Evolutionary conservation across 495 filamentous ascomycete genomes (phyloP).

Genomic region (Beverwykella pulmonaria): DNA sequence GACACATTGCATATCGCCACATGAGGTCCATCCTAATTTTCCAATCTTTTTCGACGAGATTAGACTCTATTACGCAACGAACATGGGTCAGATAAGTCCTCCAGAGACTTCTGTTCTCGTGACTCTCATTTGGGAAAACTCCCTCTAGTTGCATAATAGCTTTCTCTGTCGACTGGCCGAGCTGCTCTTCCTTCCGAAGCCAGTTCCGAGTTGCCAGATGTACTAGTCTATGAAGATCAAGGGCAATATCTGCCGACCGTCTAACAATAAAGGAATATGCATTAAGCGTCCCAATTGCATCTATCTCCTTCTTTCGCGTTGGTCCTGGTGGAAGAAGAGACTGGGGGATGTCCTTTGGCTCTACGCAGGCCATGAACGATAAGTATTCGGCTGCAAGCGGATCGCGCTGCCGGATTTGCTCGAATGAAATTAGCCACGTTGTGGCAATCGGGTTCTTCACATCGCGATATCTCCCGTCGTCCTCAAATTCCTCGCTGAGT

Average conservation of each 20-base stretch:
- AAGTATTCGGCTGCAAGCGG: conserved; percentile 47
- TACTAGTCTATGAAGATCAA: too few relatives aligned
- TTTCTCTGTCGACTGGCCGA: conserved; percentile 47
- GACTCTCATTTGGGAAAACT: conserved; percentile 44
- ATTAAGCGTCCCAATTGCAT: conserved; percentile 44
- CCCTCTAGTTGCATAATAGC: conserved; percentile 48
- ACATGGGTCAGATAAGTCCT: too few relatives aligned
- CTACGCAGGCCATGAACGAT: conserved; percentile 51
- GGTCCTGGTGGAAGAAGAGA: conserved; percentile 42
- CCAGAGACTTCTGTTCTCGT: too few relatives aligned
- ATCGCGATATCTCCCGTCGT: conserved; percentile 49
- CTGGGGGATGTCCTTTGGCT: conserved; percentile 50
- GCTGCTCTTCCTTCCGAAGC: conserved; percentile 46
- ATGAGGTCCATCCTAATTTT: too few relatives aligned
- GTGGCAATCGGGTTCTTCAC: conserved; percentile 56
- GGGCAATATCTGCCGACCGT: conserved; percentile 1
- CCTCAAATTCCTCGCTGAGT: conserved; percentile 56
- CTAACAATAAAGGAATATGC: conserved; percentile 45
- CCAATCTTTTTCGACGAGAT: too few relatives aligned
- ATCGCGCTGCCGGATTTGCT: conserved; percentile 48
- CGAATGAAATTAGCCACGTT: conserved; percentile 60
- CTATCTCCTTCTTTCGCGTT: conserved; percentile 31
- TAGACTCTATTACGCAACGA: too few relatives aligned
- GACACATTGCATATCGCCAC: too few relatives aligned
- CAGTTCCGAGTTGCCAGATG: conserved; percentile 51